These are phyloP conservation scores for Populus hybrid DNA, from an alignment of 441 rosid genomes.

Conservation along the genomic window DNA sequence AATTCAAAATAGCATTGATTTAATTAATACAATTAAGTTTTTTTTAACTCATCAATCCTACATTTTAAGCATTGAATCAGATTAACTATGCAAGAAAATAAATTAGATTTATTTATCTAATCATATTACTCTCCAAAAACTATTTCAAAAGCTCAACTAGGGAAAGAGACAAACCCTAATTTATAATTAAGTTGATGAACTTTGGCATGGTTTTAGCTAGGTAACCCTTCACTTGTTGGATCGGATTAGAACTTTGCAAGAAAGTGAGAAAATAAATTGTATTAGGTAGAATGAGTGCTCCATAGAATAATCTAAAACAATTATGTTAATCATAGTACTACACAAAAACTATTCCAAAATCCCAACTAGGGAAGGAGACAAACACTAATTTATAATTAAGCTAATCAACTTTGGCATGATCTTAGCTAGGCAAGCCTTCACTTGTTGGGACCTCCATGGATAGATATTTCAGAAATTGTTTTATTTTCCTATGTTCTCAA, in stretches of 20 bases:
- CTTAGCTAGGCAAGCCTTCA: neutral
- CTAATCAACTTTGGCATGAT: too few relatives aligned
- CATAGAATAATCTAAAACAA: neutral
- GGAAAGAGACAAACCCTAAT: neutral
- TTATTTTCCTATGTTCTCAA: neutral
- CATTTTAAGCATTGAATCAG: too few relatives aligned
- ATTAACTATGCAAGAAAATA: too few relatives aligned
- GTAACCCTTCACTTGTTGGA: neutral
- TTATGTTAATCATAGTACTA: neutral
- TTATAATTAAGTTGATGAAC: neutral
- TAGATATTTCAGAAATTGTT: neutral
- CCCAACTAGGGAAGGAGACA: neutral
- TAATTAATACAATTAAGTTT: too few relatives aligned
- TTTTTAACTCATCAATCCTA: fast-evolving
- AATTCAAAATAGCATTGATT: neutral
- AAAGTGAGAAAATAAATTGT: neutral
- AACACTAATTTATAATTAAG: neutral
- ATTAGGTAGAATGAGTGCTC: neutral
- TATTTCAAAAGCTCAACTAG: neutral
- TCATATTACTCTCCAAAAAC: neutral
- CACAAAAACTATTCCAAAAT: neutral
- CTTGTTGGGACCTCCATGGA: neutral
- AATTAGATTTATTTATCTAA: neutral
- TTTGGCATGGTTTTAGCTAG: neutral
- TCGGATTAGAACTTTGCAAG: neutral